Percentiles rank a stretch among this genome's conserved stretches.
These are phyloP conservation scores for Plasmodium relictum DNA, from an alignment of 169 alveolate species.

Conservation along the genomic window DNA sequence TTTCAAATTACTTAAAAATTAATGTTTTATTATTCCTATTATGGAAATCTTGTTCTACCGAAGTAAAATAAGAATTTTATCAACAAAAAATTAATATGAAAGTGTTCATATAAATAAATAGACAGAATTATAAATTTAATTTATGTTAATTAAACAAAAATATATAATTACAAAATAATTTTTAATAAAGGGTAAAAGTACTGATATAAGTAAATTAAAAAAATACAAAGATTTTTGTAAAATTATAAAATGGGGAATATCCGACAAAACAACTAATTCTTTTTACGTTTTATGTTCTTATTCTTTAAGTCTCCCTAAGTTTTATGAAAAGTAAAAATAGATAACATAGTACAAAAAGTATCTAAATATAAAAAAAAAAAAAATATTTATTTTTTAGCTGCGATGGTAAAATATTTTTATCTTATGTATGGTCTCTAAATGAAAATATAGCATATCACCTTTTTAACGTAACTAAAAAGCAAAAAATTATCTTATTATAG, in stretches of 20 bases:
- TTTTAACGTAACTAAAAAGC: slow-evolving; percentile 11
- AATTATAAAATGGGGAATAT: slow-evolving; percentile 49
- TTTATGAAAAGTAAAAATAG: slow-evolving; percentile 45
- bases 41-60: slow-evolving; percentile 48
- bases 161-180: neutral
- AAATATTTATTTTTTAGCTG: slow-evolving; percentile 23
- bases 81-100: neutral
- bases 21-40: slow-evolving; percentile 28
- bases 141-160: neutral
- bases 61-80: slow-evolving; percentile 9
- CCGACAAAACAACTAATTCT: slow-evolving; percentile 45
- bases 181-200: slow-evolving; percentile 37
- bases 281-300: slow-evolving; percentile 65
- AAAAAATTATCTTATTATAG: neutral
- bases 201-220: slow-evolving; percentile 55
- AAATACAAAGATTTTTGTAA: slow-evolving; percentile 61
- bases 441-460: slow-evolving; percentile 69
- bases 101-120: neutral
- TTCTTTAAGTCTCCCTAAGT: slow-evolving; percentile 65
- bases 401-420: slow-evolving; percentile 64
- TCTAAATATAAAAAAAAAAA: neutral
- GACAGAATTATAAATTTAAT: neutral
- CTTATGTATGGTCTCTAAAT: slow-evolving; percentile 64
- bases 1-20: slow-evolving; percentile 19
- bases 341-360: too few species aligned